phyloP scores from a whole-genome alignment of 2,329 filamentous ascomycete genomes.

The Colletotrichum incanum region DNA sequence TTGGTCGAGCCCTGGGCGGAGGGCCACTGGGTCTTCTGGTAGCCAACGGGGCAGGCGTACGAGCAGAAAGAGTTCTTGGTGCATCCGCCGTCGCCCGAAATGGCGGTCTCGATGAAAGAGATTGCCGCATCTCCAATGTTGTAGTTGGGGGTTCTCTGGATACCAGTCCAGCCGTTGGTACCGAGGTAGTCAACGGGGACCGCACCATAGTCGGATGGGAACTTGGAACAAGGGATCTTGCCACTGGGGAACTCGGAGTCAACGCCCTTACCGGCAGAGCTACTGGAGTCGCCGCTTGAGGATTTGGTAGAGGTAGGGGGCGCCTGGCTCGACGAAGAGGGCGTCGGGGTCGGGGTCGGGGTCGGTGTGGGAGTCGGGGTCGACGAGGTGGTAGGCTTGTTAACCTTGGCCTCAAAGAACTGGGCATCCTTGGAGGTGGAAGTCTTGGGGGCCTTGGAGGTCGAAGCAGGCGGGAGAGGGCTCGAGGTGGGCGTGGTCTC shows the following conservation, averaged over 20 bases:
- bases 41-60: slow-evolving; percentile 92
- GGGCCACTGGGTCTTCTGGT: slow-evolving; percentile 95
- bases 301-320: slow-evolving; percentile 48
- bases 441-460: slow-evolving; percentile 51
- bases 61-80: slow-evolving; percentile 82
- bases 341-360: slow-evolving; percentile 46
- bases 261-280: slow-evolving; percentile 66
- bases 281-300: slow-evolving; percentile 46
- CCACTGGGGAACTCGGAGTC: slow-evolving; percentile 83
- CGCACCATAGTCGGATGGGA: slow-evolving; percentile 88
- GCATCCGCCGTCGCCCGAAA: slow-evolving; percentile 73
- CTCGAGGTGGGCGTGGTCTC: slow-evolving; percentile 69
- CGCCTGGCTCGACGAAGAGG: slow-evolving; percentile 45
- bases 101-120: slow-evolving; percentile 75
- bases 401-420: slow-evolving; percentile 65
- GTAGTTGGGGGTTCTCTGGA: slow-evolving; percentile 76
- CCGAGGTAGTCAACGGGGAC: slow-evolving; percentile 78
- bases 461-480: slow-evolving; percentile 59
- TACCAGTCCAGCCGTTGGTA: slow-evolving; percentile 83
- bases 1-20: slow-evolving; percentile 80
- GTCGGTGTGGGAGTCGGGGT: slow-evolving; percentile 49
- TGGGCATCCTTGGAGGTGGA: slow-evolving; percentile 59
- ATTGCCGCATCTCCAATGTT: slow-evolving; percentile 68
- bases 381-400: slow-evolving; percentile 53
- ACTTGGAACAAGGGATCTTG: slow-evolving; percentile 77